Evolutionary conservation across 83 land plant species (phyloP).

Genomic region (Diphasiastrum complanatum): DNA sequence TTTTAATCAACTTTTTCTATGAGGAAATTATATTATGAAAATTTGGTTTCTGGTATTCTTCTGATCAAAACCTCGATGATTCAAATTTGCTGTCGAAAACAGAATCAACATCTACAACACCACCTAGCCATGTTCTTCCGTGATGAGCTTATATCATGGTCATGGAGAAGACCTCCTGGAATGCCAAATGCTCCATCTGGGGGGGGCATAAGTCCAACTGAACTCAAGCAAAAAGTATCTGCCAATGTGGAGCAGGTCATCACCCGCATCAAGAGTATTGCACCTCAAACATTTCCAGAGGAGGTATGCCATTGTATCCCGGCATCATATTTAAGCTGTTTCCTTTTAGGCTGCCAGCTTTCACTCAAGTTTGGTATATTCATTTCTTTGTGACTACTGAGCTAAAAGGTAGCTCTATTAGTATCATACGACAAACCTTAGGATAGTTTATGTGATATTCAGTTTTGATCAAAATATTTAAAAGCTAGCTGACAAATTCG

Average conservation of each 20-base stretch:
- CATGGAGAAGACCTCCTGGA: slow-evolving; percentile 87
- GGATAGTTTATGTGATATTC: too few species aligned
- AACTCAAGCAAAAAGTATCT: slow-evolving; percentile 75
- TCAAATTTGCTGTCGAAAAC: slow-evolving; percentile 19
- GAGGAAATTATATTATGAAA: background rate
- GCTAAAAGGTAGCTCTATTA: background rate
- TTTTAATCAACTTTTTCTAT: background rate
- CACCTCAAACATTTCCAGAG: slow-evolving; percentile 74
- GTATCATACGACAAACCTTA: background rate
- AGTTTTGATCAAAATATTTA: too few species aligned
- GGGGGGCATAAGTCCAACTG: slow-evolving; percentile 59
- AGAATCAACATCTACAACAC: slow-evolving; percentile 88
- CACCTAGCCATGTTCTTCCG: slow-evolving; percentile 99
- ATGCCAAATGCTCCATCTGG: slow-evolving; percentile 60
- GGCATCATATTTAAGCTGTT: too few species aligned
- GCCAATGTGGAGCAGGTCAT: slow-evolving; percentile 90
- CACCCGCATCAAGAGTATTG: slow-evolving; percentile 63
- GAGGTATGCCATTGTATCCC: slow-evolving; percentile 63
- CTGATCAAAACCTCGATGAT: background rate
- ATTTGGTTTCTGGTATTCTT: background rate
- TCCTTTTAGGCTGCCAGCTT: background rate
- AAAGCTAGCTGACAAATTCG: too few species aligned
- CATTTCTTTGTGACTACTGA: background rate
- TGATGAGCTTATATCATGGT: slow-evolving; percentile 97
- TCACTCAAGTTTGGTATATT: background rate